phyloP scores from a whole-genome alignment of 2,329 filamentous ascomycete genomes.

The Fusarium euwallaceae region DNA sequence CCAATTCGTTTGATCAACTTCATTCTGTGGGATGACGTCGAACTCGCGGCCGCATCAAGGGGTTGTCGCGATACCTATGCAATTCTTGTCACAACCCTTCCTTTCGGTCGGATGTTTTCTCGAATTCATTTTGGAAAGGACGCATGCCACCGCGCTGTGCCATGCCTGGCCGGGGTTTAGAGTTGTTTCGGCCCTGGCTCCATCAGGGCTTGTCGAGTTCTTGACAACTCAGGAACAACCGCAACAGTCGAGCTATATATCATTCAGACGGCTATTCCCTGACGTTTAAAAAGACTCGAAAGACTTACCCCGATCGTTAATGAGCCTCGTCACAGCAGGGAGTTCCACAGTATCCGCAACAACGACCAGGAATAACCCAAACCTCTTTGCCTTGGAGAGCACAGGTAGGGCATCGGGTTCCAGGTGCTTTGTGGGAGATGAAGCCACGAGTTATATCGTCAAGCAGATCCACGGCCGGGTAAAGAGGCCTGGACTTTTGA shows the following conservation, averaged over 20 bases:
- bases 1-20: neutral
- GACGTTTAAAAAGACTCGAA: neutral
- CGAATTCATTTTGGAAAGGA: neutral
- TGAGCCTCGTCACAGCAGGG: constrained; percentile 49
- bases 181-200: neutral
- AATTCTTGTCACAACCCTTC: neutral
- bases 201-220: neutral
- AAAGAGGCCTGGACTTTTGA: neutral
- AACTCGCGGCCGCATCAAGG: neutral
- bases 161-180: neutral
- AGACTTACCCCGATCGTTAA: constrained; percentile 17
- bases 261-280: constrained; percentile 8
- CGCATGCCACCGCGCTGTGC: neutral
- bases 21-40: constrained; percentile 10
- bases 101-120: neutral
- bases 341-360: constrained; percentile 65
- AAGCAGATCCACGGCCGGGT: neutral
- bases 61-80: constrained; percentile 5
- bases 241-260: neutral
- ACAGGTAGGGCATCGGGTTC: constrained; percentile 67
- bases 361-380: constrained; percentile 68
- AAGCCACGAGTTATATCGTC: neutral
- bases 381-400: constrained; percentile 63
- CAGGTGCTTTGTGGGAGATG: constrained; percentile 55
- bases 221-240: neutral